Evolutionary conservation across 2,329 filamentous ascomycete species (phyloP).

Genomic region (Penicillium occitanis): DNA sequence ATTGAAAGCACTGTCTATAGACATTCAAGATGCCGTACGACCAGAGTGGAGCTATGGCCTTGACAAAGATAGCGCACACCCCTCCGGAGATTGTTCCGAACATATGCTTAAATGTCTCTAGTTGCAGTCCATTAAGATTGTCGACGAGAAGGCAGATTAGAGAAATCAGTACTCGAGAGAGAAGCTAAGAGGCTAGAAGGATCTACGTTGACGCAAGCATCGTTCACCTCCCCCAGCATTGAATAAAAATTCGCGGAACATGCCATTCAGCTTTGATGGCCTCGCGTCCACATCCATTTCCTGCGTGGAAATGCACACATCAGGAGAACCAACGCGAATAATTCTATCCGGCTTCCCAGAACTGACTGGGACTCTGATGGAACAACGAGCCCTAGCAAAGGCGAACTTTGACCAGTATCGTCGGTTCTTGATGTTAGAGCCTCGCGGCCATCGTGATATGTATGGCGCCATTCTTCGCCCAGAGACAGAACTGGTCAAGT

Average conservation of each 20-base stretch:
- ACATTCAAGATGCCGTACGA: background rate
- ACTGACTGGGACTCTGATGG: constrained; percentile 31
- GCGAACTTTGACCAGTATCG: constrained; percentile 44
- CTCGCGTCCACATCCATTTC: constrained; percentile 2
- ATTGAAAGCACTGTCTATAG: background rate
- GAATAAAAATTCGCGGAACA: background rate
- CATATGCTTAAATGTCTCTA: background rate
- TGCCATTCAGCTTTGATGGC: constrained; percentile 1
- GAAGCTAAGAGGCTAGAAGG: background rate
- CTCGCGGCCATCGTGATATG: constrained; percentile 54
- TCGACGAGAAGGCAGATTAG: background rate
- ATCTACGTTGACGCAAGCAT: background rate
- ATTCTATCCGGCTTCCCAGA: constrained; percentile 44
- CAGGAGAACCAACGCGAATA: constrained; percentile 53
- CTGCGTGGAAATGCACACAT: constrained; percentile 50
- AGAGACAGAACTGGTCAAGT: constrained; percentile 43
- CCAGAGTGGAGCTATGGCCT: background rate
- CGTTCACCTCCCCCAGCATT: background rate
- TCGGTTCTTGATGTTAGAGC: constrained; percentile 47
- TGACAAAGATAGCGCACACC: background rate
- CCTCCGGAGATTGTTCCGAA: background rate
- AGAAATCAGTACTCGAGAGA: background rate
- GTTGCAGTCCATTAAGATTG: background rate
- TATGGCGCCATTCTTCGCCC: constrained; percentile 50
- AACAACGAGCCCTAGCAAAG: constrained; percentile 34